Evolutionary conservation across 2,329 filamentous ascomycete genomes (phyloP).

Genomic region (Sporothrix protearum): DNA sequence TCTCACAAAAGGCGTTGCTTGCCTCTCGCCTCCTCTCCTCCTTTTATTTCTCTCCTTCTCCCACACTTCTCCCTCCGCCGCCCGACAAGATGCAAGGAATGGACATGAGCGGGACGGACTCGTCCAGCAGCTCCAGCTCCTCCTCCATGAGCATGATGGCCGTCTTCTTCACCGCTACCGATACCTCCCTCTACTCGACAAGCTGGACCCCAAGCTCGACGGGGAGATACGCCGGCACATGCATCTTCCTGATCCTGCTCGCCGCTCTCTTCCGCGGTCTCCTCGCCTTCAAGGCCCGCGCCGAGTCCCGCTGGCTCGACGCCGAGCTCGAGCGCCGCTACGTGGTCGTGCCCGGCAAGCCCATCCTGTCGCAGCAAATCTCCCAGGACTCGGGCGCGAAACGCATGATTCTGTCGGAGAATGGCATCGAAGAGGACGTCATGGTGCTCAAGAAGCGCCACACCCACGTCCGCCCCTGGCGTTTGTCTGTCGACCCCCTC

Average conservation of each 20-base stretch:
- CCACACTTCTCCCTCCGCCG: not conserved
- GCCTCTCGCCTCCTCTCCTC: not conserved
- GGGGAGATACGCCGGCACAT: conserved; percentile 79
- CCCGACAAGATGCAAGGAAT: conserved; percentile 20
- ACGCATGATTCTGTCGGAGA: conserved; percentile 60
- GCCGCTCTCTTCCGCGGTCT: conserved; percentile 66
- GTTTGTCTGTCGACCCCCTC: conserved; percentile 73
- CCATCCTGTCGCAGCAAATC: conserved; percentile 56
- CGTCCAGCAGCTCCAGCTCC: conserved; percentile 22
- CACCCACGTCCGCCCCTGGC: conserved; percentile 63
- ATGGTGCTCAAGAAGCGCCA: conserved; percentile 62
- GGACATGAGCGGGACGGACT: conserved; percentile 19
- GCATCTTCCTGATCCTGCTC: conserved; percentile 83
- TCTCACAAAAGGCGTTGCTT: not conserved
- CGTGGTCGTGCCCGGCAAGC: conserved; percentile 65
- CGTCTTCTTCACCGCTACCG: conserved; percentile 56
- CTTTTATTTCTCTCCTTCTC: not conserved
- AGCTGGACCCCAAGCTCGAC: conserved; percentile 69
- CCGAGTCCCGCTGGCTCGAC: conserved; percentile 63
- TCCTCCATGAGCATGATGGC: conserved; percentile 24
- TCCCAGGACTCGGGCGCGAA: conserved; percentile 60
- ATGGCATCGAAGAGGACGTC: conserved; percentile 78
- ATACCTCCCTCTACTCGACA: conserved; percentile 55
- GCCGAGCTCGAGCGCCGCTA: conserved; percentile 71
- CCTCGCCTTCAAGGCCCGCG: conserved; percentile 66